These are phyloP conservation scores for Aspergillus funiculosus DNA, from an alignment of 495 filamentous ascomycete species.

Conservation along the genomic window DNA sequence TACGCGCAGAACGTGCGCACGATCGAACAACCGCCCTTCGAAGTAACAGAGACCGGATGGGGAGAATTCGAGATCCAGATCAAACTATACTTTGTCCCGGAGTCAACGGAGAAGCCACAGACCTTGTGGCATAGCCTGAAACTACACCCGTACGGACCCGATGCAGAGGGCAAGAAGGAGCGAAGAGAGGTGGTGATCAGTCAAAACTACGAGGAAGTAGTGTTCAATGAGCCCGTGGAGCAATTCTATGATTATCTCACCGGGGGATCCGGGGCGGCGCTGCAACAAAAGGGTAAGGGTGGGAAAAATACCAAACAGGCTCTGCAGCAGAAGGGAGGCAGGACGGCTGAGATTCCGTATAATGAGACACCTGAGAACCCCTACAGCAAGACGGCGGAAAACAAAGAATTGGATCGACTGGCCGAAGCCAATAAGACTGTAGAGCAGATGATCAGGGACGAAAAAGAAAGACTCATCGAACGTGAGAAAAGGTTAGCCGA, in stretches of 20 bases:
- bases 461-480: slow-evolving; percentile 57
- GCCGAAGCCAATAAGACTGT: slow-evolving; percentile 59
- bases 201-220: slow-evolving; percentile 81
- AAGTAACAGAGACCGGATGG: slow-evolving; percentile 89
- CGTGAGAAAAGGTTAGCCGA: slow-evolving; percentile 59
- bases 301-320: slow-evolving; percentile 45
- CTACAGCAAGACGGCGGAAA: slow-evolving; percentile 71
- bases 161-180: slow-evolving; percentile 66
- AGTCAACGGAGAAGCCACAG: slow-evolving; percentile 83
- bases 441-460: slow-evolving; percentile 62
- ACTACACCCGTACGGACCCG: slow-evolving; percentile 82
- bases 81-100: slow-evolving; percentile 81
- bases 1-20: slow-evolving; percentile 83
- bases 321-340: slow-evolving; percentile 45
- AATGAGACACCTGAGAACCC: slow-evolving; percentile 57
- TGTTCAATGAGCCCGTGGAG: slow-evolving; percentile 95
- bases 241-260: slow-evolving; percentile 79
- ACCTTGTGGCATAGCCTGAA: slow-evolving; percentile 86
- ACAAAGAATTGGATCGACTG: slow-evolving; percentile 57
- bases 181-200: slow-evolving; percentile 59
- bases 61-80: slow-evolving; percentile 96
- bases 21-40: slow-evolving; percentile 70
- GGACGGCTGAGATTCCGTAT: slow-evolving; percentile 67
- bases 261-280: slow-evolving; percentile 43
- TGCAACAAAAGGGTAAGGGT: slow-evolving; percentile 36